Percentiles rank a stretch among this genome's conserved stretches.
Conservation (phyloP, 2,329 filamentous ascomycete species). For the Diaporthe sp. region DNA sequence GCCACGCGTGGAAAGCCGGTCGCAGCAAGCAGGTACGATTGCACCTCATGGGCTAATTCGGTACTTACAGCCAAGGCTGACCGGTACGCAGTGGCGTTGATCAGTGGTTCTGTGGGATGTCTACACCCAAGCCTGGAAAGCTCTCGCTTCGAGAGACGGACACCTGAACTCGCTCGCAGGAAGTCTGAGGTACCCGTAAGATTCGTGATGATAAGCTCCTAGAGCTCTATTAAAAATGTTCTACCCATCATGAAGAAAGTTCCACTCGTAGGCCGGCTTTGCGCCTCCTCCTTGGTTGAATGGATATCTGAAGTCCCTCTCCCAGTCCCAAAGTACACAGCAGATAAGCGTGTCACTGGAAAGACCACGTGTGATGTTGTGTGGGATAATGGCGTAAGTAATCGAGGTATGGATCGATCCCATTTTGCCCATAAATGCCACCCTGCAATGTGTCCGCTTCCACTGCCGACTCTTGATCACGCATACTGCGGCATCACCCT, state of each 20-base stretch:
- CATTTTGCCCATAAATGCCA: neutral
- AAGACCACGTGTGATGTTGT: neutral
- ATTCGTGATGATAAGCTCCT: neutral
- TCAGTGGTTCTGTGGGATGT: neutral
- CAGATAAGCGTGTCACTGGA: no score
- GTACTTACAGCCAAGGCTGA: neutral
- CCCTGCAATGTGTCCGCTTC: neutral
- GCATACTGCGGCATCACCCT: conserved; percentile 30
- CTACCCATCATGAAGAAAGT: neutral
- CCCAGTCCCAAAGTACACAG: neutral
- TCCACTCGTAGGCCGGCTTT: neutral
- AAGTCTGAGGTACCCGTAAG: neutral
- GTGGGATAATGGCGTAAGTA: neutral
- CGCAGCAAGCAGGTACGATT: neutral
- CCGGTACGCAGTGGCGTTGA: neutral
- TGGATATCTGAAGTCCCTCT: neutral
- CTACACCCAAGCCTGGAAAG: neutral
- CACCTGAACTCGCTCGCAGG: no score
- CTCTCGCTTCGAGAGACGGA: neutral
- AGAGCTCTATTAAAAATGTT: neutral
- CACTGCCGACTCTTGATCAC: neutral
- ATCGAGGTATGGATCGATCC: neutral
- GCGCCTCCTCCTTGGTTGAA: neutral
- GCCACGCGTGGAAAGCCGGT: neutral
- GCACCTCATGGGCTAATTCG: neutral